These are phyloP conservation scores for Daphne laureola DNA, from an alignment of 441 rosid genomes.

Conservation along the genomic window DNA sequence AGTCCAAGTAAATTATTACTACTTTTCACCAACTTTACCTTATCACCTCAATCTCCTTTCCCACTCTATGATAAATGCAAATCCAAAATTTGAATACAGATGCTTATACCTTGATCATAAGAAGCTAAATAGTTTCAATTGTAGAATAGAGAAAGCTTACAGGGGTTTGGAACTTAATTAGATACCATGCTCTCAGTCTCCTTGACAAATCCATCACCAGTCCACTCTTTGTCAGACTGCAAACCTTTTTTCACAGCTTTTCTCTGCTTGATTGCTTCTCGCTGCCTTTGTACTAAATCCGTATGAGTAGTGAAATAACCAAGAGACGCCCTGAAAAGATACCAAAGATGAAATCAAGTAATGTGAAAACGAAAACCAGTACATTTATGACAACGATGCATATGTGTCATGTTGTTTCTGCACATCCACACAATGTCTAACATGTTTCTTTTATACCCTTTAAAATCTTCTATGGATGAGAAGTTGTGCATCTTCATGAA, in stretches of 20 bases:
- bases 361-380: neutral
- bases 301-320: constrained; percentile 85
- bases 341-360: constrained; percentile 1
- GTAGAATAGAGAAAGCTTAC: constrained; percentile 3
- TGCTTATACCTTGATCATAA: neutral
- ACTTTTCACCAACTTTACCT: too few species aligned
- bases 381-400: neutral
- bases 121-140: constrained; percentile 8
- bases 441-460: constrained; percentile 46
- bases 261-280: constrained; percentile 68
- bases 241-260: constrained; percentile 67
- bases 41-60: too few species aligned
- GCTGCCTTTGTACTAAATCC: constrained; percentile 71
- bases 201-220: constrained; percentile 89
- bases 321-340: constrained; percentile 52
- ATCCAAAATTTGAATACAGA: neutral
- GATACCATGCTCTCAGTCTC: constrained; percentile 98
- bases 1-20: too few species aligned
- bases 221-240: constrained; percentile 96
- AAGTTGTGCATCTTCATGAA: constrained; percentile 87
- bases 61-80: neutral
- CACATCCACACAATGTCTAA: neutral
- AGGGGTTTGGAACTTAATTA: constrained; percentile 30
- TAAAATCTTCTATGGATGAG: constrained; percentile 73
- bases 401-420: neutral